These are phyloP conservation scores for Globisporangium uncinulatum DNA, from an alignment of 352 stramenopile genomes.

Conservation along the genomic window DNA sequence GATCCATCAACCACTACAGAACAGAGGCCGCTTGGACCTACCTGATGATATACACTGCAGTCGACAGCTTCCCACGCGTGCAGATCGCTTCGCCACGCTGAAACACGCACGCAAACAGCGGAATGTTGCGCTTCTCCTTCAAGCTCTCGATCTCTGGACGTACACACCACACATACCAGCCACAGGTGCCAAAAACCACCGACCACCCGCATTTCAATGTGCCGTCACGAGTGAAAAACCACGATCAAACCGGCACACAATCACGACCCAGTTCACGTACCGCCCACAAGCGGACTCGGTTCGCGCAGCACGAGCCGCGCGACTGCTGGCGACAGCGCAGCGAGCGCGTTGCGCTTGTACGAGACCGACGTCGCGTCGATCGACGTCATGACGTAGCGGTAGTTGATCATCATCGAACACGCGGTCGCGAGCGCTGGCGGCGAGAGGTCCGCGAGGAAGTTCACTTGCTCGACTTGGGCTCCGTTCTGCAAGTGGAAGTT, in stretches of 20 bases:
- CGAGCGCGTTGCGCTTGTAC: constrained; percentile 72
- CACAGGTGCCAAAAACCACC: not conserved
- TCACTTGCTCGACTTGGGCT: constrained; percentile 81
- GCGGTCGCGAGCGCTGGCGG: constrained; percentile 32
- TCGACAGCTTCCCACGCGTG: constrained; percentile 53
- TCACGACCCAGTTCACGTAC: constrained; percentile 16
- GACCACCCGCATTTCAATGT: not conserved
- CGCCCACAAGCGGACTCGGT: constrained; percentile 53
- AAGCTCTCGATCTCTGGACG: constrained; percentile 43
- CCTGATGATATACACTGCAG: constrained; percentile 78
- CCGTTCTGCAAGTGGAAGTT: constrained; percentile 87
- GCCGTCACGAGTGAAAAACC: not conserved
- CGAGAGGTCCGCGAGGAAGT: constrained; percentile 71
- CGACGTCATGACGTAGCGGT: constrained; percentile 82
- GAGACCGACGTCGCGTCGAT: constrained; percentile 71
- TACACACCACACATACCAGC: constrained; percentile 5
- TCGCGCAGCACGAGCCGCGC: constrained; percentile 52
- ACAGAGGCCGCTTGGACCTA: constrained; percentile 17
- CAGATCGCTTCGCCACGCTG: constrained; percentile 56
- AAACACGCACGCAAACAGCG: constrained; percentile 69
- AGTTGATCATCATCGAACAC: constrained; percentile 85
- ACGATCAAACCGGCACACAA: not conserved
- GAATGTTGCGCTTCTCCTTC: constrained; percentile 40
- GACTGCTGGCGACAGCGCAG: constrained; percentile 48
- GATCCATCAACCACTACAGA: not conserved